Evolutionary conservation across 2,329 filamentous ascomycete species (phyloP).

Genomic region (Phyllosticta capitalensis): DNA sequence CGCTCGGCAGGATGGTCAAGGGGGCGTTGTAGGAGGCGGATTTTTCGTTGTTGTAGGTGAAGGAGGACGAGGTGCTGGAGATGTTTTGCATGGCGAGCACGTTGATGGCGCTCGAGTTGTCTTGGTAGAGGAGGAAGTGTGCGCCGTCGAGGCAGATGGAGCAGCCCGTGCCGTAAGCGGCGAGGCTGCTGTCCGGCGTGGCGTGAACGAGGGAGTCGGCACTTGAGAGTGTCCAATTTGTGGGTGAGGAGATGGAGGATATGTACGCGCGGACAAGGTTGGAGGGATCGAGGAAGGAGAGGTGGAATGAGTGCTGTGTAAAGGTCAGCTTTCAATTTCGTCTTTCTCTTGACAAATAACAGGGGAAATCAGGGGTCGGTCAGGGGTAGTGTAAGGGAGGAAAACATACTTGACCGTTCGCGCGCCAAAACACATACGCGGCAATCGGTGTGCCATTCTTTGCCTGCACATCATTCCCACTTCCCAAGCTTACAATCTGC

Average conservation of each 20-base stretch:
- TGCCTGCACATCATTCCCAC: conserved; percentile 4
- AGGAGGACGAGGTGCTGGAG: neutral
- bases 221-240: conserved; percentile 64
- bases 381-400: neutral
- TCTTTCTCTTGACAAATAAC: neutral
- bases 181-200: conserved; percentile 18
- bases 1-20: neutral
- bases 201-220: conserved; percentile 65
- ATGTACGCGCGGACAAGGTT: conserved; percentile 53
- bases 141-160: neutral
- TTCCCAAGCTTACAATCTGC: neutral
- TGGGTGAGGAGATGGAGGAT: conserved; percentile 53
- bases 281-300: conserved; percentile 48
- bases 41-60: neutral
- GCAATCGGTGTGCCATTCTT: neutral
- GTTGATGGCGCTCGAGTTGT: neutral
- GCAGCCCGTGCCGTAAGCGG: neutral
- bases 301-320: neutral
- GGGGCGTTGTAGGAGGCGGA: neutral
- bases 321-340: neutral
- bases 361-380: neutral
- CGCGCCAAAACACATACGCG: neutral
- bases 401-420: neutral
- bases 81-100: neutral
- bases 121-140: neutral